These are phyloP conservation scores for Arthroderma sp. DNA, from an alignment of 2,329 filamentous ascomycete species.

Conservation along the genomic window DNA sequence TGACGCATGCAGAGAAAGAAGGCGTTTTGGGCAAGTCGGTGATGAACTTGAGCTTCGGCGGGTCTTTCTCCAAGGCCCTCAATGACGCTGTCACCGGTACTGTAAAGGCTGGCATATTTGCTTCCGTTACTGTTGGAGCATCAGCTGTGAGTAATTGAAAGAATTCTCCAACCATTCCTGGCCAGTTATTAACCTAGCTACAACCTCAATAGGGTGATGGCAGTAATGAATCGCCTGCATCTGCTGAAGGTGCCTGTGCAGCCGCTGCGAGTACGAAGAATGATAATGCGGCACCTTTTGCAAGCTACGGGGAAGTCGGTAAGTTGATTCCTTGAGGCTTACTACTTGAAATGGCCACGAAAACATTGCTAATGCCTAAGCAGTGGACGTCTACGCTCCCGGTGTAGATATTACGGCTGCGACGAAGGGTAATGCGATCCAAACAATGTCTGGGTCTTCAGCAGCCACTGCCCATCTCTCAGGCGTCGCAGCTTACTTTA, in stretches of 20 bases:
- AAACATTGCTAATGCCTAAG: background rate
- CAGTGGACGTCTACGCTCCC: conserved; percentile 44
- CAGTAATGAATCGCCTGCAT: conserved; percentile 25
- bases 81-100: conserved; percentile 27
- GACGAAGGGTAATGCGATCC: conserved; percentile 33
- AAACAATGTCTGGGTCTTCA: conserved; percentile 23
- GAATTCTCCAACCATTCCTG: background rate
- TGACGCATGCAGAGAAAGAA: conserved; percentile 18
- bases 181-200: background rate
- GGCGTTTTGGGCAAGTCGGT: conserved; percentile 17
- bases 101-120: conserved; percentile 25
- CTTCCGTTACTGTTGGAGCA: conserved; percentile 30
- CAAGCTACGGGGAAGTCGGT: conserved; percentile 29
- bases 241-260: conserved; percentile 25
- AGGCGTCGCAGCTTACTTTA: conserved; percentile 42
- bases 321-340: background rate
- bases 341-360: background rate
- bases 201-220: conserved; percentile 16
- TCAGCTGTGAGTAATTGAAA: conserved; percentile 13
- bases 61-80: conserved; percentile 21
- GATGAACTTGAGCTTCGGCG: conserved; percentile 26
- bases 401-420: conserved; percentile 39
- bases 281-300: conserved; percentile 26
- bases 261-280: conserved; percentile 25
- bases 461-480: conserved; percentile 33